Evolutionary conservation across 2,329 filamentous ascomycete species (phyloP), one percentile per base, ranked within the genome.

Genomic region (Xylariaceae sp.): DNA sequence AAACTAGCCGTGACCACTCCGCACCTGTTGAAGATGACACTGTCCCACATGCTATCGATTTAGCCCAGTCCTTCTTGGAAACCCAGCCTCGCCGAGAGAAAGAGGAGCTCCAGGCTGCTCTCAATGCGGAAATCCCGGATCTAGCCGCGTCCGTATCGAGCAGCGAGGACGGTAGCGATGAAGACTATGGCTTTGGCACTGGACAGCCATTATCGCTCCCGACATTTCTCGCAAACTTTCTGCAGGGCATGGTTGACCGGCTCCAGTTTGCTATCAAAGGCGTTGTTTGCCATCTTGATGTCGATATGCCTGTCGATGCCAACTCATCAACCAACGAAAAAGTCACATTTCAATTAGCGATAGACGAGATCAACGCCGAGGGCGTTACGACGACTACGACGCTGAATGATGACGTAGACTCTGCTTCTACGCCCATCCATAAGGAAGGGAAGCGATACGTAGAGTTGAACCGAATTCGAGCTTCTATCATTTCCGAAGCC

Each of bases 1-100:
- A 63, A 58, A 61, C 62, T 7, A 55, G 66, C 37, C 65, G 65
- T 44, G 47, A 40, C 29, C 8, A 31, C 11, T 19, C 46, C 3
- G 62, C 65, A 39, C 34, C 63, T 19, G 64, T 70, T 1, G 58
- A 64, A 9, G 67, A 68, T 5, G 61, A 67, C n/a, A 62, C 74
- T 4, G 76, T 91, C 2, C 88, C 87, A 0, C 86, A 87, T 29
- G 80, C 86, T 1, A 81, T 84, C 54, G 86, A 91, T 60, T 75
- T 94, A 11, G 88, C 89, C 11, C 80, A 87, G 66, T 91, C 88
- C 0, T 92, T 92, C 66, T 74, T 92, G n/a, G 78, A 87, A 60
- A 81, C 86, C 1, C 84, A 90, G 65, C 83, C 87, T 9, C 73
- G 74, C 4, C 76, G 81, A 47, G 86, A 90, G 64, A 85, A 80